phyloP scores from a whole-genome alignment of 208 protist genomes.

The Histomonas meleagridis region DNA sequence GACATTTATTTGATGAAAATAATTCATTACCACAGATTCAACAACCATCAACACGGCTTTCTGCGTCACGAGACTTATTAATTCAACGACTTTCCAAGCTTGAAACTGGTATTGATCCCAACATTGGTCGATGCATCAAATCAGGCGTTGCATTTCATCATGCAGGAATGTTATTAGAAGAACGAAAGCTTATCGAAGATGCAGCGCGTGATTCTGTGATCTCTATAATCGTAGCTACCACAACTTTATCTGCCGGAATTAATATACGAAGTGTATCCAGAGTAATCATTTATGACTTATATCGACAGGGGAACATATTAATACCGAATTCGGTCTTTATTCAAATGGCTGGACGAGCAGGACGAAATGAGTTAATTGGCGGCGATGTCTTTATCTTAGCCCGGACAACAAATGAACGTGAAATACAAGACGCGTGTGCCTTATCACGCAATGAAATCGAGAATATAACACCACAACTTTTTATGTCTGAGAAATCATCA shows the following conservation, averaged over 20 bases:
- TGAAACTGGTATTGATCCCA: neutral
- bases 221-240: conserved; percentile 21
- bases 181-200: conserved; percentile 6
- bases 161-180: neutral
- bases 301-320: neutral
- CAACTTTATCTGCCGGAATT: conserved; percentile 2
- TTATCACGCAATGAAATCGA: neutral
- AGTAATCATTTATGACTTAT: neutral
- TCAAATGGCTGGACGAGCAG: conserved; percentile 28
- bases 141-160: conserved; percentile 16
- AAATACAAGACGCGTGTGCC: neutral
- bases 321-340: neutral
- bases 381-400: neutral
- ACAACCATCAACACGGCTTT: neutral
- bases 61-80: neutral
- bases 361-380: neutral
- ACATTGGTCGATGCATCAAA: neutral
- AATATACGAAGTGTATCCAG: neutral
- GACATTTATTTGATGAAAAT: neutral
- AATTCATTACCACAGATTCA: neutral
- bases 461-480: neutral
- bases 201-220: neutral
- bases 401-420: neutral
- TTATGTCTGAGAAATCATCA: neutral
- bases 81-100: neutral